Evolutionary conservation across 306 rosid genomes (phyloP).

Genomic region (Mimosa pudica): DNA sequence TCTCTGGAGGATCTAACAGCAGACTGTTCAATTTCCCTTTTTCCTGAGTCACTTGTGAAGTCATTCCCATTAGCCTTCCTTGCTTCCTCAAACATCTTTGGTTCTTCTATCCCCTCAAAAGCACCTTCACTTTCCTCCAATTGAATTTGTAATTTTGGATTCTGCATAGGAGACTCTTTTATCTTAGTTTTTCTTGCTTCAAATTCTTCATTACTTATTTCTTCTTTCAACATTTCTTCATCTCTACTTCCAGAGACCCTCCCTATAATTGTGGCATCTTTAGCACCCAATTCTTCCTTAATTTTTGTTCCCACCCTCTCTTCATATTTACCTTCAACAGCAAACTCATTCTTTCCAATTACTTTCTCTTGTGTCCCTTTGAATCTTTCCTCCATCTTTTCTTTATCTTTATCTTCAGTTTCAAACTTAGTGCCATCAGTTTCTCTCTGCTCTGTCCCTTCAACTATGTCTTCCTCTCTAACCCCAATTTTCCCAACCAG

Average conservation of each 20-base stretch:
- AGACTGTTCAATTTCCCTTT: constrained; percentile 11
- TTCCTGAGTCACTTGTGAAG: background rate
- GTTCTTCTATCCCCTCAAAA: background rate
- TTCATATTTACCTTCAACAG: background rate
- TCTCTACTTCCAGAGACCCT: background rate
- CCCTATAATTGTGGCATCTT: background rate
- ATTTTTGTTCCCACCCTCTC: background rate
- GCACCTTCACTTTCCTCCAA: background rate
- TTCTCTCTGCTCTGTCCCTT: background rate
- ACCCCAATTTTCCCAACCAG: background rate
- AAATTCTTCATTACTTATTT: background rate
- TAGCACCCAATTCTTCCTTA: background rate
- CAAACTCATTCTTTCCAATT: background rate
- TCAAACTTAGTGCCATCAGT: background rate
- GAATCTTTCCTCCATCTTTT: background rate
- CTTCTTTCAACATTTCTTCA: background rate
- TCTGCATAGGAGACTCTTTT: background rate
- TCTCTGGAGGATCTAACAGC: background rate
- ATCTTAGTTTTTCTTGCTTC: background rate
- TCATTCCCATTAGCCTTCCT: background rate
- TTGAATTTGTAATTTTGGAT: background rate
- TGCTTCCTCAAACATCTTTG: background rate
- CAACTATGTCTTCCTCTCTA: background rate
- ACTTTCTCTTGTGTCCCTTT: background rate
- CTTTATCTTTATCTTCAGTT: background rate